phyloP scores from a whole-genome alignment of 768 basidiomycete species.

The Lentinula sp. region DNA sequence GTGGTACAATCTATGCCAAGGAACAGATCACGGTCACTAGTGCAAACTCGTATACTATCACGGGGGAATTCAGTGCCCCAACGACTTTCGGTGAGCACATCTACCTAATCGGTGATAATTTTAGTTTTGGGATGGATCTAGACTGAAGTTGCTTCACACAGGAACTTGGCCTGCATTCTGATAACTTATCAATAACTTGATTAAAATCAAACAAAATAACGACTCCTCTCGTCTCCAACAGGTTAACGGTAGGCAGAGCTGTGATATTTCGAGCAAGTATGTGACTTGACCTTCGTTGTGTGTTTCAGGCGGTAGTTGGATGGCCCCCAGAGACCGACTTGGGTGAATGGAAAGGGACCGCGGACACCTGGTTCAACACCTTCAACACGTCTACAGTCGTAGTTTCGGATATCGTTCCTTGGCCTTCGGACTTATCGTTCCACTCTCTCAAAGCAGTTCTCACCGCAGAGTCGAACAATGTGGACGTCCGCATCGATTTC shows the following conservation, averaged over 20 bases:
- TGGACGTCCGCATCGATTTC: conserved; percentile 33
- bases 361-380: conserved; percentile 38
- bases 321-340: conserved; percentile 41
- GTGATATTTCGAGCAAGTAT: background rate
- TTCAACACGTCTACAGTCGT: conserved; percentile 40
- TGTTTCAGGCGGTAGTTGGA: conserved; percentile 27
- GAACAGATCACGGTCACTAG: conserved; percentile 35
- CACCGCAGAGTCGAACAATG: conserved; percentile 28
- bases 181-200: conserved; percentile 11
- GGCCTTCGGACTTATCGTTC: conserved; percentile 38
- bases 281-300: background rate
- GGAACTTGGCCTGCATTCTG: conserved; percentile 42
- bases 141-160: background rate
- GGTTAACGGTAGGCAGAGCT: conserved; percentile 22
- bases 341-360: conserved; percentile 41
- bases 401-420: conserved; percentile 29
- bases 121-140: background rate
- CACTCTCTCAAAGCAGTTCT: conserved; percentile 36
- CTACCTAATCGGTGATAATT: too few relatives aligned
- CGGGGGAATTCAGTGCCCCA: conserved; percentile 37
- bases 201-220: background rate
- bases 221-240: conserved; percentile 4
- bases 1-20: conserved; percentile 36
- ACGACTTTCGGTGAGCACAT: conserved; percentile 20
- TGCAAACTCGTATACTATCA: conserved; percentile 27